Evolutionary conservation across 176 grass and related monocot species (phyloP), one percentile per base, ranked within the genome.

Genomic region (Musa acuminata): DNA sequence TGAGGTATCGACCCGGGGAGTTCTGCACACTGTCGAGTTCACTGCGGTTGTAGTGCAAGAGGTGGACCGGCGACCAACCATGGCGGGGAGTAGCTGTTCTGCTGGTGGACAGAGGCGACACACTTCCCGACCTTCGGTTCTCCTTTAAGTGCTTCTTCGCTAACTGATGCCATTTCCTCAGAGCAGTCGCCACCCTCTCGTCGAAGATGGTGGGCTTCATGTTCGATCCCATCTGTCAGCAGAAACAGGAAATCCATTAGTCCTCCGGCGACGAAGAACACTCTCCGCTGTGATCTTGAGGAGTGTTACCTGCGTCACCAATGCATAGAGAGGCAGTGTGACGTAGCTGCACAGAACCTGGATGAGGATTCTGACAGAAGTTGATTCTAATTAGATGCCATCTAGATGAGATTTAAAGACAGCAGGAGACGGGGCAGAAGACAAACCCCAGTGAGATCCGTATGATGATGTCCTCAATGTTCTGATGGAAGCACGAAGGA

Each of bases 191-290:
- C 43, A 76, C 74, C 13, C 74, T 23, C 2, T 62, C 73, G 19
- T 49, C 62, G 55, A 75, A 75, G n/a, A 75, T 75, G 26, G 73
- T 75, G 9, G 73, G 16, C 55, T 75, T 75, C 73, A 75, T 60
- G 57, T 62, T 62, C 2, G 73, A 62, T 10, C 73, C 73, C 73
- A 75, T 75, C 55, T 63, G 74, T n/a, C 0, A 24, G 27, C 52
- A n/a, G 57, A 62, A 6, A 62, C 14, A 62, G 8, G 17, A 19
- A 6, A 62, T 14, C 6, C 14, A 8, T 62, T 4, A 14, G 14
- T 62, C 20, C 57, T 19, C 14, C 12, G 12, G 20, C 13, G 20
- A 21, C 1, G 7, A 19, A 16, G 7, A 62, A 62, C 17, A 62
- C 7, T 62, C 7, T 8, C 12, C 20, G 14, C 57, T n/a, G 7